A percentile compares a stretch with the other conserved stretches of the same genome.
Conservation (phyloP, 2,329 filamentous ascomycete species). For the Talaromyces sp. region DNA sequence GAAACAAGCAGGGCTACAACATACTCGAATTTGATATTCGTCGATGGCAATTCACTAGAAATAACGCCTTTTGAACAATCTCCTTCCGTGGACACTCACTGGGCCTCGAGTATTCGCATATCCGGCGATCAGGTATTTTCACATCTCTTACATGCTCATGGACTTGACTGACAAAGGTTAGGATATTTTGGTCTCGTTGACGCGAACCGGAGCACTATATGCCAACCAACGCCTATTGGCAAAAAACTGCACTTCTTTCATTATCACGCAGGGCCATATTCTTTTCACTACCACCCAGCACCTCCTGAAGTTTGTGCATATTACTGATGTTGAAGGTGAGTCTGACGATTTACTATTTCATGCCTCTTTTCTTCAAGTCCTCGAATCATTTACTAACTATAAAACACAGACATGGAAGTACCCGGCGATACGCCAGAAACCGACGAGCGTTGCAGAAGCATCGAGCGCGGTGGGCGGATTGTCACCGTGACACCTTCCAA, state of each 20-base stretch:
- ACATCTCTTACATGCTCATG: neutral
- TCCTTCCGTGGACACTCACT: slow-evolving; percentile 33
- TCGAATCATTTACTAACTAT: neutral
- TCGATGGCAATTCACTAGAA: slow-evolving; percentile 10
- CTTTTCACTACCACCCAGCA: slow-evolving; percentile 92
- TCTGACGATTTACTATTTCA: slow-evolving; percentile 17
- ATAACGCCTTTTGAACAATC: slow-evolving; percentile 26
- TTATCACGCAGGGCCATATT: slow-evolving; percentile 74
- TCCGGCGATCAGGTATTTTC: slow-evolving; percentile 36
- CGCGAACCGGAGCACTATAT: slow-evolving; percentile 71
- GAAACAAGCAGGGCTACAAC: slow-evolving; percentile 21
- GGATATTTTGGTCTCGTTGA: slow-evolving; percentile 59
- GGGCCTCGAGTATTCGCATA: slow-evolving; percentile 32
- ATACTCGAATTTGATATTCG: slow-evolving; percentile 18
- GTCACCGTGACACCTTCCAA: slow-evolving; percentile 85
- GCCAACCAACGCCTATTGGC: slow-evolving; percentile 69
- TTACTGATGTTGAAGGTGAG: slow-evolving; percentile 62
- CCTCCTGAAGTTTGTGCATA: slow-evolving; percentile 88
- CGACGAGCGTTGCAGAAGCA: slow-evolving; percentile 85
- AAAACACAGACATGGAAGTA: slow-evolving; percentile 66
- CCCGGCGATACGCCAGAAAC: slow-evolving; percentile 84
- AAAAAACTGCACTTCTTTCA: slow-evolving; percentile 88
- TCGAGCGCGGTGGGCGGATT: slow-evolving; percentile 82
- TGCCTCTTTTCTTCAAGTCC: neutral
- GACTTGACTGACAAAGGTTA: slow-evolving; percentile 23